These are phyloP conservation scores for Orychophragmus violaceus DNA, from an alignment of 345 rosid genomes.

Conservation along the genomic window DNA sequence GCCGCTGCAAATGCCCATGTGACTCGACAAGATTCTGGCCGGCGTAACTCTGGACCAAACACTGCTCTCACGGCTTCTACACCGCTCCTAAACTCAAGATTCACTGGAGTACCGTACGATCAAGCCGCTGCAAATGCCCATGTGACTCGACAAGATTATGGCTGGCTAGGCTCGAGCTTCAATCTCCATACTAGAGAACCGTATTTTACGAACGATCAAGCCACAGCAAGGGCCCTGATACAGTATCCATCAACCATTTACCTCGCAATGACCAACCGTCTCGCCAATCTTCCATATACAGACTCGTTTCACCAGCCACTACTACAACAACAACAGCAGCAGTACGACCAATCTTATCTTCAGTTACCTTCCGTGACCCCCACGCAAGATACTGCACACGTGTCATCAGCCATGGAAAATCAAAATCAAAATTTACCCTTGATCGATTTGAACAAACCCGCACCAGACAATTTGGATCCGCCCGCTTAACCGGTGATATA, in stretches of 20 bases:
- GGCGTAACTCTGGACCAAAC: neutral
- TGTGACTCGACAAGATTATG: too few relatives aligned
- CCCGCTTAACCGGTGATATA: neutral
- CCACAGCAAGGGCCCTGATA: neutral
- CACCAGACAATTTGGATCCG: neutral
- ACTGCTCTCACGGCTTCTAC: neutral
- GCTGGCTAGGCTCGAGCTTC: too few relatives aligned
- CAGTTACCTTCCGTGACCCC: neutral
- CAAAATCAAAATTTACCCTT: neutral
- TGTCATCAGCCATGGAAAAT: neutral
- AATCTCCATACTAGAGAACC: neutral
- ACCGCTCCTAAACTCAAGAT: neutral
- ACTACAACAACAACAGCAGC: neutral
- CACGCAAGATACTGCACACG: neutral
- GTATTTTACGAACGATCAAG: neutral
- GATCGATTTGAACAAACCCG: neutral
- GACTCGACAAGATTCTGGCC: neutral
- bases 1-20: too few relatives aligned
- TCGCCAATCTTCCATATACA: too few relatives aligned
- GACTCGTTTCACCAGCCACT: too few relatives aligned
- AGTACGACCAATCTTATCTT: neutral
- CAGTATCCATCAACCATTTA: constrained; percentile 2
- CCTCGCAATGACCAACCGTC: neutral
- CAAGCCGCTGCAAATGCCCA: too few relatives aligned
- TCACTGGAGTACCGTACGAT: too few relatives aligned